Evolutionary conservation across 2,329 filamentous ascomycete species (phyloP), one percentile per base, ranked within the genome.

Genomic region (Cladosporium halotolerans): DNA sequence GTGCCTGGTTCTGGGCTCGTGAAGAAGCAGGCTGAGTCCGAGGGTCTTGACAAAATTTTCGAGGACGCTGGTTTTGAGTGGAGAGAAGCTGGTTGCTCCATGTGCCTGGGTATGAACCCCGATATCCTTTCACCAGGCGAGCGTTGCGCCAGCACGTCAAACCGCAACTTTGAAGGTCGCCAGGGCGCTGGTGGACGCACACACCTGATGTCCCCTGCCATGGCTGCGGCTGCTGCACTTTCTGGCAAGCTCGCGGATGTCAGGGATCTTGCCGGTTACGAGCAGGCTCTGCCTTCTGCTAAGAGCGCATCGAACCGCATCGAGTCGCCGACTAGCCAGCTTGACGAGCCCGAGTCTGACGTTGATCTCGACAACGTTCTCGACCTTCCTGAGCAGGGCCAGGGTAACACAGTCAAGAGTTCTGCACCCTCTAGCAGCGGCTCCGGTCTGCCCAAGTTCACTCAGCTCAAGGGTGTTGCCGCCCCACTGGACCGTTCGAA

Each of bases 61-160:
- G 67, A 76, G 8, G 89, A 95, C 57, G 91, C 93, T 45, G 93
- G 93, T 7, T 97, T 97, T 62, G 92, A 97, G 71, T 97, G 92
- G 92, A 84, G 93, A 68, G 93, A 99, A 76, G 93, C 93, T 61
- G 93, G 93, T 46, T 99, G 93, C 81, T 95, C 89, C 58, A 99
- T 99, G 93, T 97, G 93, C 70, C 80, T 99, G 52, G 93, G 93
- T 69, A 99, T 99, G 92, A 99, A 99, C 77, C 92, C 93, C 0
- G 93, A 99, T 70, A 97, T 99, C 59, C 81, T 97, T 44, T 84
- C 90, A 2, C 91, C 93, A 51, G 82, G 86, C 70, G 93, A 99
- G 75, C 85, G 93, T 66, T 97, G 93, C 69, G 93, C 93, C 40
- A 92, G 86, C 68, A 97, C 93, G 46, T 95, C 89, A 58, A 97